A percentile compares a stretch with the other conserved stretches of the same genome.
Evolutionary conservation across 805 yeast genomes (phyloP).

Genomic region (Saccharomycopsis vini): DNA sequence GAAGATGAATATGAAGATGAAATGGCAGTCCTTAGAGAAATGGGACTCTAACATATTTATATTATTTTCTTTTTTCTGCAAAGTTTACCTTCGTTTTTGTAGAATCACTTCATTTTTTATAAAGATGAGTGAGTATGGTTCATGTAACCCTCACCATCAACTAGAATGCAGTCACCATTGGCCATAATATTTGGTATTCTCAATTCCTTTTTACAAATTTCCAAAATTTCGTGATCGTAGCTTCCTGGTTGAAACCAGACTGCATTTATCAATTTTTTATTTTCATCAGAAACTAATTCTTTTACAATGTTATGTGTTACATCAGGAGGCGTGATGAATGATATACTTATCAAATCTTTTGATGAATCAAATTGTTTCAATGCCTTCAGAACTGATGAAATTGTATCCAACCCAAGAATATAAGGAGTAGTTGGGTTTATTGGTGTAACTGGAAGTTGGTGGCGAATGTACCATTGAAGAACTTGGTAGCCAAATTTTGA

Average conservation of each 20-base stretch:
- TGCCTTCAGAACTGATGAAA: slow-evolving; percentile 26
- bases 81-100: neutral
- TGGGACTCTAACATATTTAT: slow-evolving; percentile 33
- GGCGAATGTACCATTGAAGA: slow-evolving; percentile 54
- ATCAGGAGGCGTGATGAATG: slow-evolving; percentile 70
- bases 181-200: slow-evolving; percentile 31
- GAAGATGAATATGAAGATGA: slow-evolving; percentile 26
- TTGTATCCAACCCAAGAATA: slow-evolving; percentile 38
- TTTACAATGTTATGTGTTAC: slow-evolving; percentile 41
- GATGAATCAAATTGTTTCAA: slow-evolving; percentile 22
- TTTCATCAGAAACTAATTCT: slow-evolving; percentile 23
- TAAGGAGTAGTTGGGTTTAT: slow-evolving; percentile 48
- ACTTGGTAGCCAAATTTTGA: slow-evolving; percentile 64
- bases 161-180: slow-evolving; percentile 62
- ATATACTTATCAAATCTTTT: slow-evolving; percentile 44
- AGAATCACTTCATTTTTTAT: too few species aligned
- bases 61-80: neutral
- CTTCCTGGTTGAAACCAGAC: slow-evolving; percentile 86
- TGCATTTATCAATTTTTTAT: slow-evolving; percentile 35
- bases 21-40: slow-evolving; percentile 35
- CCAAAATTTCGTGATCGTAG: slow-evolving; percentile 43
- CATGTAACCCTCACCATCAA: slow-evolving; percentile 44
- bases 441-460: slow-evolving; percentile 51
- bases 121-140: neutral
- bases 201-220: slow-evolving; percentile 29